Evolutionary conservation across 1,284 basidiomycete species (phyloP), one percentile per base, ranked within the genome.

Genomic region (Rhodotorula mucilaginosa): DNA sequence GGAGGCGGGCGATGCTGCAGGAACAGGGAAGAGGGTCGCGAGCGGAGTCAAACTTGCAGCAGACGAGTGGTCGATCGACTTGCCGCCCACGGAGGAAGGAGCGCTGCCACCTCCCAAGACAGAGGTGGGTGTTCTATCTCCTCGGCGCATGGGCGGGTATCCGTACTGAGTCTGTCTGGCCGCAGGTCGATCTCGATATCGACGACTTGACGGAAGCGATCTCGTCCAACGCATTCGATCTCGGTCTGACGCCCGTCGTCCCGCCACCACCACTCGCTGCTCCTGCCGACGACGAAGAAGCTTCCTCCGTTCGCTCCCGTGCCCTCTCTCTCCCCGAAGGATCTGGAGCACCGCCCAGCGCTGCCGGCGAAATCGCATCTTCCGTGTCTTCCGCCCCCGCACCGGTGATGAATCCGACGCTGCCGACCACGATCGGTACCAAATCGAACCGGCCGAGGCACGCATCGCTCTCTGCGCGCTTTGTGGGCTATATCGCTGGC

Each of bases 161-260:
- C n/a, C 12, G 13, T 0, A 18, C 34, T 23, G 23, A n/a, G 3
- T 16, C 52, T 8, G 19, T 47, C 13, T 2, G 0, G 5, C 4
- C 5, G 5, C 70, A 76, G 71, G 68, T 64, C 64, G 65, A 65
- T n/a, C 68, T 76, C 62, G 69, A 76, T 39, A 58, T 76, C 31
- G 73, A 74, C 21, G 71, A 76, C 39, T 54, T 76, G 15, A 70
- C 70, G 3, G 75, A 74, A 29, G 75, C 75, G 1, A 76, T 76
- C 58, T 68, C 70, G 4, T 71, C 73, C 18, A 73, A 76, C 60
- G 70, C 73, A 0, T 76, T 76, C 67, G 67, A 68, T 39, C 65
- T 76, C 18, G 61, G 67, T 2, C 49, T 67, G 2, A n/a, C 15
- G 0, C 8, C 31, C 21, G 5, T 46, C 16, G 47, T 39, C 23